A percentile compares a stretch with the other conserved stretches of the same genome.
These are phyloP conservation scores for Tricholoma bakamatsutake DNA, from an alignment of 768 basidiomycete genomes.

Conservation along the genomic window DNA sequence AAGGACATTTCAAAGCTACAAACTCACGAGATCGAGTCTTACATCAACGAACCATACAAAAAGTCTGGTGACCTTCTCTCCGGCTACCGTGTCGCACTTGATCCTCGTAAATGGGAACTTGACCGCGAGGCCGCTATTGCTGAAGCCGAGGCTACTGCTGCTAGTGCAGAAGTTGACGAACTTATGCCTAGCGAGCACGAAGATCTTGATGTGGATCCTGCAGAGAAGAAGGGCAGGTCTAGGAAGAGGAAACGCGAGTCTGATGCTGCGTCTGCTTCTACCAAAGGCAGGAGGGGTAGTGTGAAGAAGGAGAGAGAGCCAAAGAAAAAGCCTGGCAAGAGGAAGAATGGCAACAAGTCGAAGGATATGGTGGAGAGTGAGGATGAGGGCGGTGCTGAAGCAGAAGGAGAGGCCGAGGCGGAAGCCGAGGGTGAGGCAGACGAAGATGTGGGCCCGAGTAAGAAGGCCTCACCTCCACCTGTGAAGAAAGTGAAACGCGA, in stretches of 20 bases:
- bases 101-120: conserved; percentile 56
- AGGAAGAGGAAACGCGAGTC: conserved; percentile 59
- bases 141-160: conserved; percentile 5
- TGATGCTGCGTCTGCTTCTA: conserved; percentile 33
- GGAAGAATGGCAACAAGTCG: conserved; percentile 55
- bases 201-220: conserved; percentile 54
- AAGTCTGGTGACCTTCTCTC: conserved; percentile 67
- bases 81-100: conserved; percentile 67
- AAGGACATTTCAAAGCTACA: conserved; percentile 81
- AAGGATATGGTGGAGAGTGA: conserved; percentile 58
- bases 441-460: conserved; percentile 38
- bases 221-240: conserved; percentile 31
- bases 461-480: conserved; percentile 54
- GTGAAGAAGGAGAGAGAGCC: conserved; percentile 39
- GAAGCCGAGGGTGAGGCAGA: conserved; percentile 26
- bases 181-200: conserved; percentile 42
- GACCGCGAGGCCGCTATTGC: conserved; percentile 19
- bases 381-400: conserved; percentile 63
- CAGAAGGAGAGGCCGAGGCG: conserved; percentile 42
- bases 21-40: conserved; percentile 77
- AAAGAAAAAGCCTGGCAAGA: conserved; percentile 31
- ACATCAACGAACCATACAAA: conserved; percentile 73
- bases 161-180: conserved; percentile 24
- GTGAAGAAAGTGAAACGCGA: conserved; percentile 52
- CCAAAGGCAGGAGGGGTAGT: conserved; percentile 26